Evolutionary conservation across 257 asterid species (phyloP).

Genomic region (Penstemon eatonii): DNA sequence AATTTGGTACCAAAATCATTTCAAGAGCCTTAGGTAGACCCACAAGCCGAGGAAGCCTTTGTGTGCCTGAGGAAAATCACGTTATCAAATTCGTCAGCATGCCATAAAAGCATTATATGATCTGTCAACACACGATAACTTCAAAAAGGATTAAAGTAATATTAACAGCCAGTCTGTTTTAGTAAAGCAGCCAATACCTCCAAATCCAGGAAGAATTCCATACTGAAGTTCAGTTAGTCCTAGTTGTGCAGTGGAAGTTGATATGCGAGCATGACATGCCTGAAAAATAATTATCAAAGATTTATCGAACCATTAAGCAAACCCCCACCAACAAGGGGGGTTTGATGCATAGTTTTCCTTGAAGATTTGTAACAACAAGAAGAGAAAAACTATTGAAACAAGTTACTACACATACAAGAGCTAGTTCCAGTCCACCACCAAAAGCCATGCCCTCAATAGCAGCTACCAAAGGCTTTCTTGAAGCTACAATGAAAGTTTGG

Average conservation of each 20-base stretch:
- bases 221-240: slow-evolving; percentile 59
- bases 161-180: background rate
- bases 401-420: slow-evolving; percentile 46
- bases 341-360: background rate
- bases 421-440: slow-evolving; percentile 70
- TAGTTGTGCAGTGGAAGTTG: slow-evolving; percentile 52
- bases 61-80: slow-evolving; percentile 47
- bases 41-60: slow-evolving; percentile 66
- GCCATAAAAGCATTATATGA: slow-evolving; percentile 13
- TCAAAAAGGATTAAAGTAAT: background rate
- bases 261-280: slow-evolving; percentile 65
- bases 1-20: slow-evolving; percentile 49
- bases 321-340: background rate
- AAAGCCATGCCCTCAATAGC: slow-evolving; percentile 66
- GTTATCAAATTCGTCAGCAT: slow-evolving; percentile 11
- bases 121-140: slow-evolving; percentile 9
- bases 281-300: slow-evolving; percentile 26
- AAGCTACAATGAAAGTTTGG: slow-evolving; percentile 35
- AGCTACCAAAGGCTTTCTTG: slow-evolving; percentile 65
- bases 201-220: slow-evolving; percentile 64
- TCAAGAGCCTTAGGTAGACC: slow-evolving; percentile 60
- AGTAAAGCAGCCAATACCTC: slow-evolving; percentile 38
- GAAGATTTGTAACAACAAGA: background rate
- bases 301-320: slow-evolving; percentile 2
- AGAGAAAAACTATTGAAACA: slow-evolving; percentile 10